Percentiles rank a stretch among this genome's conserved stretches.
phyloP scores from a whole-genome alignment of 306 rosid species.

The Dicorynia guianensis region DNA sequence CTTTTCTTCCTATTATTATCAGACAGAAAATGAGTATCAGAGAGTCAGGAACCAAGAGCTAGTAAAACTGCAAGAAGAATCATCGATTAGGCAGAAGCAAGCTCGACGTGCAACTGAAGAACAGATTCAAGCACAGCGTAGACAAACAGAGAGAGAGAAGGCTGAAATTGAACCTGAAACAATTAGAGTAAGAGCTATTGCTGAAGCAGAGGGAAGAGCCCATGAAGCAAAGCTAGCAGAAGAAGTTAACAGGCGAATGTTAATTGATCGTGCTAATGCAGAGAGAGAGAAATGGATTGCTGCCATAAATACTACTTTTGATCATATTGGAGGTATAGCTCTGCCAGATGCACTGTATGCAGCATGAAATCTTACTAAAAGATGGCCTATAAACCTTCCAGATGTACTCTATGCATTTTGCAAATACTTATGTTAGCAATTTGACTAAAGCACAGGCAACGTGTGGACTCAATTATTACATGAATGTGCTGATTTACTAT shows the following conservation, averaged over 20 bases:
- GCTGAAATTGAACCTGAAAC: conserved; percentile 98
- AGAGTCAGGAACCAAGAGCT: conserved; percentile 94
- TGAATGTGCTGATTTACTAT: neutral
- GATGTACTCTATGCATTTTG: neutral
- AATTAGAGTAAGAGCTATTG: conserved; percentile 82
- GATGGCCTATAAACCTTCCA: no score
- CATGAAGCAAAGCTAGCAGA: conserved; percentile 89
- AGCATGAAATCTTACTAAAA: no score
- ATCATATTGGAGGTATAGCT: conserved; percentile 92
- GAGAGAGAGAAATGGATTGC: conserved; percentile 97
- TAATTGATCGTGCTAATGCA: conserved; percentile 84
- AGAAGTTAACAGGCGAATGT: conserved; percentile 86
- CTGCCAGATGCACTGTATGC: conserved; percentile 24
- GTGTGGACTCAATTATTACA: neutral
- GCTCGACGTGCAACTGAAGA: conserved; percentile 93
- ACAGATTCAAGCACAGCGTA: conserved; percentile 90
- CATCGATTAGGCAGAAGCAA: conserved; percentile 90
- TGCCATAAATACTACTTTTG: conserved; percentile 96
- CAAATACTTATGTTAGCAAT: conserved; percentile 15
- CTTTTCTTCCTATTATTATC: conserved; percentile 28
- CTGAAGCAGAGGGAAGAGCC: conserved; percentile 97
- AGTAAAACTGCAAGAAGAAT: conserved; percentile 91
- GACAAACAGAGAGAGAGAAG: conserved; percentile 89
- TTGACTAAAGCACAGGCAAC: neutral
- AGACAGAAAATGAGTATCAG: conserved; percentile 89